phyloP scores from a whole-genome alignment of 306 rosid species.

The Nissolia schottii region DNA sequence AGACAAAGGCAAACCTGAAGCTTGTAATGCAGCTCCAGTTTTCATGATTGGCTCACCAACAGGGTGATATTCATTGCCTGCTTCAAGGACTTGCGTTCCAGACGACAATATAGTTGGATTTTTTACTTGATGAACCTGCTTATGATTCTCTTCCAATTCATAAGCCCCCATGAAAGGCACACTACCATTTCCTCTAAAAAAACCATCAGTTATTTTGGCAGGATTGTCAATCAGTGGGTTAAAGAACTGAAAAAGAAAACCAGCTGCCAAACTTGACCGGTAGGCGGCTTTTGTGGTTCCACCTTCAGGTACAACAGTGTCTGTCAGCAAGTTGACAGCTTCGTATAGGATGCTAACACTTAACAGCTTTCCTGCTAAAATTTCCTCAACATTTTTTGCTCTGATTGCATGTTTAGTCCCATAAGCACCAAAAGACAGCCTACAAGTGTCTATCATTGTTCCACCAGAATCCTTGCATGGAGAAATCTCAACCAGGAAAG shows the following conservation, averaged over 20 bases:
- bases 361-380: slow-evolving; percentile 58
- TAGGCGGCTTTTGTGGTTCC: slow-evolving; percentile 53
- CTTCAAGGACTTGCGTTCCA: slow-evolving; percentile 57
- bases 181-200: slow-evolving; percentile 16
- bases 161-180: background rate
- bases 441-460: slow-evolving; percentile 43
- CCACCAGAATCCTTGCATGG: slow-evolving; percentile 44
- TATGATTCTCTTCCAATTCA: slow-evolving; percentile 23
- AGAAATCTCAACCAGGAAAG: slow-evolving; percentile 66
- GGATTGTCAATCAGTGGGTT: slow-evolving; percentile 42
- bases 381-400: slow-evolving; percentile 67
- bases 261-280: slow-evolving; percentile 71
- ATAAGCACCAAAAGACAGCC: slow-evolving; percentile 69
- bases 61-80: slow-evolving; percentile 50
- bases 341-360: slow-evolving; percentile 46
- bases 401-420: slow-evolving; percentile 71
- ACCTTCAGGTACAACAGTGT: slow-evolving; percentile 50
- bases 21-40: slow-evolving; percentile 75
- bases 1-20: slow-evolving; percentile 61
- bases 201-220: slow-evolving; percentile 16
- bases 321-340: slow-evolving; percentile 49
- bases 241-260: slow-evolving; percentile 73
- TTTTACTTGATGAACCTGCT: slow-evolving; percentile 19
- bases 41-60: slow-evolving; percentile 67
- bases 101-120: slow-evolving; percentile 48